A percentile compares a stretch with the other conserved stretches of the same genome.
These are phyloP conservation scores for Lobulomyces angularis DNA, from an alignment of 192 early-diverging fungal genomes.

Conservation along the genomic window DNA sequence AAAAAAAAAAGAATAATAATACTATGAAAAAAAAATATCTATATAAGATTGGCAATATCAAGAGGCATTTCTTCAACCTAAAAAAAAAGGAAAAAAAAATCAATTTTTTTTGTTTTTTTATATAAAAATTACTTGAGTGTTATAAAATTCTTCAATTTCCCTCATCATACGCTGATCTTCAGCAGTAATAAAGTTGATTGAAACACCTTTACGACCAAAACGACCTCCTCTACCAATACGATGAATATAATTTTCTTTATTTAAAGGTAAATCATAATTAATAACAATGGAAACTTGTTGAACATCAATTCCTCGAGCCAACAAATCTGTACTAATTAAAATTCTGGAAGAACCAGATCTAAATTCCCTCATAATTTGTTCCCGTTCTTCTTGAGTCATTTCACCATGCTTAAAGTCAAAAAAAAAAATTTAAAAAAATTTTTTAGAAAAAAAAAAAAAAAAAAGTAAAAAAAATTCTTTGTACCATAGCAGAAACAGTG, in stretches of 20 bases:
- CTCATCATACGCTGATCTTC: slow-evolving; percentile 76
- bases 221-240: slow-evolving; percentile 98
- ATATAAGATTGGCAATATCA: slow-evolving; percentile 86
- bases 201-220: slow-evolving; percentile 99
- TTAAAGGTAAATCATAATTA: slow-evolving; percentile 96
- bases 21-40: no score
- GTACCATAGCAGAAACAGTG: slow-evolving; percentile 85
- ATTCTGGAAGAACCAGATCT: slow-evolving; percentile 91
- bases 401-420: slow-evolving; percentile 71
- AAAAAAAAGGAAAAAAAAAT: not conserved
- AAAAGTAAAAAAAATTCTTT: slow-evolving; percentile 5
- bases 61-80: slow-evolving; percentile 96
- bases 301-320: slow-evolving; percentile 99
- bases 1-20: no score
- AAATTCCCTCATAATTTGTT: slow-evolving; percentile 99
- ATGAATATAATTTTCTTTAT: slow-evolving; percentile 99
- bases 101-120: not conserved
- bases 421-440: not conserved
- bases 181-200: slow-evolving; percentile 96
- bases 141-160: slow-evolving; percentile 90
- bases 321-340: slow-evolving; percentile 93
- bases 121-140: slow-evolving; percentile 55
- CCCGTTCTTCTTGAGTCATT: slow-evolving; percentile 92
- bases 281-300: slow-evolving; percentile 99
- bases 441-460: not conserved